These are phyloP conservation scores for Aspergillus biplanus DNA, from an alignment of 495 filamentous ascomycete species.

Conservation along the genomic window DNA sequence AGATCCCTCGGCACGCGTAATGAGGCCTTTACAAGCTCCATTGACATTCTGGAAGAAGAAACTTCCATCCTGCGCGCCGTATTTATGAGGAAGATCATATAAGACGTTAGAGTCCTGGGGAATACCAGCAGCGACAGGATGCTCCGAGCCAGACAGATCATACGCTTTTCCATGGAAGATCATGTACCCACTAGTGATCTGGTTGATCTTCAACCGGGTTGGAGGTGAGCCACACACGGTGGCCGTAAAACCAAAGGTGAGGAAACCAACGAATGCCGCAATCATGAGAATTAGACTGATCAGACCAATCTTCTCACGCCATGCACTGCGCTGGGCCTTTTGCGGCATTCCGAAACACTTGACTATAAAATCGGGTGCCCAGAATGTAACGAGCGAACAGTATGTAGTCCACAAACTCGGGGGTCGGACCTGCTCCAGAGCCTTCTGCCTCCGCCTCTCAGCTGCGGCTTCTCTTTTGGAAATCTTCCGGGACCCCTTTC, in stretches of 20 bases:
- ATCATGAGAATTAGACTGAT: constrained; percentile 91
- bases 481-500: constrained; percentile 54
- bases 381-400: constrained; percentile 91
- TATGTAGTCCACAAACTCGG: constrained; percentile 95
- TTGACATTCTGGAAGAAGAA: constrained; percentile 99
- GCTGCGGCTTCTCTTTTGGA: constrained; percentile 54
- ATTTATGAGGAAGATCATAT: constrained; percentile 77
- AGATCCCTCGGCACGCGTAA: constrained; percentile 69
- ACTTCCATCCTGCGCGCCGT: constrained; percentile 88
- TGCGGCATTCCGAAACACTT: constrained; percentile 85
- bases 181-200: constrained; percentile 82
- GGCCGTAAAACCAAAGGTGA: constrained; percentile 95
- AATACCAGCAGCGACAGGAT: constrained; percentile 81
- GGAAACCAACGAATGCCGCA: constrained; percentile 87
- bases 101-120: constrained; percentile 70
- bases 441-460: constrained; percentile 65
- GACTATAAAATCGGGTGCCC: constrained; percentile 85
- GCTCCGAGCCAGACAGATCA: constrained; percentile 71
- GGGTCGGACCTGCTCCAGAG: constrained; percentile 70
- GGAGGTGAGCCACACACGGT: constrained; percentile 76
- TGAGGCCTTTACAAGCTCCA: constrained; percentile 91
- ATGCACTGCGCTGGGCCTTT: constrained; percentile 87
- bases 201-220: constrained; percentile 75
- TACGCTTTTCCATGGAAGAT: constrained; percentile 94
- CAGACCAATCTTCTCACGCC: constrained; percentile 98